phyloP scores from a whole-genome alignment of 1,284 basidiomycete species.

The Ceratobasidium sp. region DNA sequence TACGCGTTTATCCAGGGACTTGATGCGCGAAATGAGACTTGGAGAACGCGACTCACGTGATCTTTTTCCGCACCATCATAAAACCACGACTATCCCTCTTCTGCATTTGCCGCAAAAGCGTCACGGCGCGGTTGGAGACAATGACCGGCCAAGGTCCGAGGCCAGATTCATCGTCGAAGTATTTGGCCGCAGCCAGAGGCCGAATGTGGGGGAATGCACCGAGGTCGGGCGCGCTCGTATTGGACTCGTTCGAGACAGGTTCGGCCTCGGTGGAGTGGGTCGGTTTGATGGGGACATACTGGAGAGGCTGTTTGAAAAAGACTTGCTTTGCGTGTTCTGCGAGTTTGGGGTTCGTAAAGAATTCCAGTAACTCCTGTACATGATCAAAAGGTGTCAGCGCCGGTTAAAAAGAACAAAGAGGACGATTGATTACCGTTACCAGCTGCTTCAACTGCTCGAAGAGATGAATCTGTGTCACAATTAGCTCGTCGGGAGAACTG shows the following conservation, averaged over 20 bases:
- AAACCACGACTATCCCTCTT: conserved; percentile 39
- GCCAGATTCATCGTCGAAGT: conserved; percentile 12
- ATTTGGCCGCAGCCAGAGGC: conserved; percentile 32
- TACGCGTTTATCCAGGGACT: conserved; percentile 1
- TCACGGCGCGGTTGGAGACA: conserved; percentile 28
- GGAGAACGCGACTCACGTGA: conserved; percentile 38
- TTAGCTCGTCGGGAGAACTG: background rate
- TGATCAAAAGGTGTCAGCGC: background rate
- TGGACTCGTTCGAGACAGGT: background rate
- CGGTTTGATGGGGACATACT: background rate
- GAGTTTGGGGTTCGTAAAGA: conserved; percentile 12
- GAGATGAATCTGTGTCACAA: background rate
- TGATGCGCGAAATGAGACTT: background rate
- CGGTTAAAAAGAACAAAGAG: background rate
- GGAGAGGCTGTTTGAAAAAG: conserved; percentile 3
- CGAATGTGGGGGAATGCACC: conserved; percentile 26
- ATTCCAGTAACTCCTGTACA: conserved; percentile 11
- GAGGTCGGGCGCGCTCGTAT: background rate
- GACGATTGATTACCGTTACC: background rate
- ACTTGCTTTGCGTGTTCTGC: conserved; percentile 5
- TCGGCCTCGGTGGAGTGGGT: background rate
- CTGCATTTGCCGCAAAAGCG: conserved; percentile 35
- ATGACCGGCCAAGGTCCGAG: conserved; percentile 41
- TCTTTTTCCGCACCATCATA: conserved; percentile 40
- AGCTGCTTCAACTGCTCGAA: background rate